These are phyloP conservation scores for Citrus trifoliata DNA, from an alignment of 345 rosid species.

Conservation along the genomic window DNA sequence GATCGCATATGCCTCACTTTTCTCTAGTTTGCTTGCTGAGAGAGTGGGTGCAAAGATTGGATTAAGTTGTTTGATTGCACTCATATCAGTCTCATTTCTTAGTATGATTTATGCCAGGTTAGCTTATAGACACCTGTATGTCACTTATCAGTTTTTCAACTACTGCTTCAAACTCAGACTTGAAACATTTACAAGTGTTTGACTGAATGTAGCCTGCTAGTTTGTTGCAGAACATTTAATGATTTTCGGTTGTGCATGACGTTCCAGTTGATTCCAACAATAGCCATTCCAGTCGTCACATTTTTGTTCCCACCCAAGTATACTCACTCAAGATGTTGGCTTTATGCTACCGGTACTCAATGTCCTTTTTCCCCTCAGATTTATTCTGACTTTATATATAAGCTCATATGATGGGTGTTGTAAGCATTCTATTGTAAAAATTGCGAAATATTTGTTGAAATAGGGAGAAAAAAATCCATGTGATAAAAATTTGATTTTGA, in stretches of 20 bases:
- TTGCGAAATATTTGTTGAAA: background rate
- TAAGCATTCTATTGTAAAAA: background rate
- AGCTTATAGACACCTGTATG: conserved; percentile 14
- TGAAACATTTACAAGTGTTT: conserved; percentile 11
- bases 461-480: background rate
- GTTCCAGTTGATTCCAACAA: conserved; percentile 78
- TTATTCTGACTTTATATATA: no score
- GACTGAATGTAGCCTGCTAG: conserved; percentile 34
- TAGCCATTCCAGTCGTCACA: conserved; percentile 60
- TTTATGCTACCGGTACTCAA: conserved; percentile 60
- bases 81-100: conserved; percentile 44
- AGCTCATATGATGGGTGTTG: background rate
- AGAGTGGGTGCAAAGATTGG: conserved; percentile 68
- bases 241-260: conserved; percentile 87
- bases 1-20: conserved; percentile 79
- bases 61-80: conserved; percentile 52
- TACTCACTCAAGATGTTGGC: conserved; percentile 77
- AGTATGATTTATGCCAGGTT: conserved; percentile 71
- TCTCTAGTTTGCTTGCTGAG: conserved; percentile 83
- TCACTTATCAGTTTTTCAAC: background rate
- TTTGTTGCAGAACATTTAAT: conserved; percentile 88
- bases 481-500: background rate
- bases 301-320: conserved; percentile 66
- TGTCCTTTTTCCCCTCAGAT: background rate
- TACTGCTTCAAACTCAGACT: background rate